Evolutionary conservation across 2,329 filamentous ascomycete species (phyloP).

Genomic region (Trichophyton rubrum): DNA sequence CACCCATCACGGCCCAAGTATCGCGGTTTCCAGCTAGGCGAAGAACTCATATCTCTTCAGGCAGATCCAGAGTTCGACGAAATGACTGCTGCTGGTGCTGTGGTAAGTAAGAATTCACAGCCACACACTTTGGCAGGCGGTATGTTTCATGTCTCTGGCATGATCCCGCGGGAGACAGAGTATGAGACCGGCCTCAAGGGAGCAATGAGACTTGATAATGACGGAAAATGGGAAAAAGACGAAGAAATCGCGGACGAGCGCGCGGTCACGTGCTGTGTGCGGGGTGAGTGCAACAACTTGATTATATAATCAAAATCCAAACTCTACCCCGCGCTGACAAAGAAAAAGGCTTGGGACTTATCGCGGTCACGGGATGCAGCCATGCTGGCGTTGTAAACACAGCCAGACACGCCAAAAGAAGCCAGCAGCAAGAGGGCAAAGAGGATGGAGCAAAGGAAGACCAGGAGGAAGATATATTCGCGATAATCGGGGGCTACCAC

Average conservation of each 20-base stretch:
- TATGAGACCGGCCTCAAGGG: conserved; percentile 40
- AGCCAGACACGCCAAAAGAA: conserved; percentile 31
- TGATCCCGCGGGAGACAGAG: conserved; percentile 38
- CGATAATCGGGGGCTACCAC: conserved; percentile 44
- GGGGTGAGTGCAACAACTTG: conserved; percentile 25
- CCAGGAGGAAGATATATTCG: conserved; percentile 33
- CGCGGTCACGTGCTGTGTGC: conserved; percentile 42
- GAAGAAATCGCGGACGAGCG: conserved; percentile 41
- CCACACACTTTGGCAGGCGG: conserved; percentile 38
- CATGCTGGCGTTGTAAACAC: conserved; percentile 46
- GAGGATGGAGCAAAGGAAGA: conserved; percentile 27
- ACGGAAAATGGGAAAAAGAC: conserved; percentile 18
- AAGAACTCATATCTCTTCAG: conserved; percentile 38
- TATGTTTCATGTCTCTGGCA: conserved; percentile 43
- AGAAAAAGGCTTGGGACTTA: conserved; percentile 35
- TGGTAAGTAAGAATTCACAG: conserved; percentile 27
- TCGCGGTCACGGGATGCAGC: conserved; percentile 45
- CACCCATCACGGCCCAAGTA: conserved; percentile 42
- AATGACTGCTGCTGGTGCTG: conserved; percentile 33
- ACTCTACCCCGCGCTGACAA: not conserved
- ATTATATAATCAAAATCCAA: not conserved
- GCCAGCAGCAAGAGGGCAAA: conserved; percentile 21
- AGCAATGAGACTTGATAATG: conserved; percentile 31
- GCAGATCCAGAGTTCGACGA: conserved; percentile 42
- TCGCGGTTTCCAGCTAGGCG: conserved; percentile 35